Conservation (phyloP, 202 grass and related monocot species). For the Elaeis oleifera region DNA sequence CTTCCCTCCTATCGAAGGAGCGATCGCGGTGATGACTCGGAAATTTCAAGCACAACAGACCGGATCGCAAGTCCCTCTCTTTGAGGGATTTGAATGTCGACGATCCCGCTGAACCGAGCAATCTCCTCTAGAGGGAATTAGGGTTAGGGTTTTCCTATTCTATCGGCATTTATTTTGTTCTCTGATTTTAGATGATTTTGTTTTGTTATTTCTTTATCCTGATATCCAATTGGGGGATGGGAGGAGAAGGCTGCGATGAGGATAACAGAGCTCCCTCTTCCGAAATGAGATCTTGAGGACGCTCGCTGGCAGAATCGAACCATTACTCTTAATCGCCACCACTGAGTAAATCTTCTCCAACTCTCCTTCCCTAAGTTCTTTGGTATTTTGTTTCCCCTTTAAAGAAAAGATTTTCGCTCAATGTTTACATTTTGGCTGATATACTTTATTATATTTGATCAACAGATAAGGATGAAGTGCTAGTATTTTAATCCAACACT, state of each 20-base stretch:
- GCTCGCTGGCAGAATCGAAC: conserved; percentile 92
- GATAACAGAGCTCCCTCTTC: conserved; percentile 97
- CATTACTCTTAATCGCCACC: conserved; percentile 42
- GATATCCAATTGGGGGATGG: too few species aligned
- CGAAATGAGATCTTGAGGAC: conserved; percentile 52
- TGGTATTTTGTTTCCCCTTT: too few species aligned
- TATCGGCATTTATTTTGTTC: too few species aligned
- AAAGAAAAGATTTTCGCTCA: too few species aligned
- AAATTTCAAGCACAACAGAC: conserved; percentile 99
- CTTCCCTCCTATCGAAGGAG: neutral
- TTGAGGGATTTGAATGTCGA: conserved; percentile 53
- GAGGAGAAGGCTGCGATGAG: conserved; percentile 37
- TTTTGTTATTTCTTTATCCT: neutral
- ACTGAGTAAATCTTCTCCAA: conserved; percentile 43
- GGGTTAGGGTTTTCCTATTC: too few species aligned
- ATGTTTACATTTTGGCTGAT: too few species aligned
- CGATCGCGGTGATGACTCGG: conserved; percentile 12
- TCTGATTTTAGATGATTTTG: neutral
- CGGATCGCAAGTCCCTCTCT: conserved; percentile 64
- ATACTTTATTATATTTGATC: neutral
- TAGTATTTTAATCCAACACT: conserved; percentile 68
- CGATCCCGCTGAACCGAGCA: conserved; percentile 71
- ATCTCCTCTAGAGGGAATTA: conserved; percentile 8
- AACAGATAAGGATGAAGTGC: conserved; percentile 45
- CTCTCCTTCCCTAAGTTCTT: too few species aligned